Evolutionary conservation across 2,329 filamentous ascomycete species (phyloP).

Genomic region (Calonectria fujianensis): DNA sequence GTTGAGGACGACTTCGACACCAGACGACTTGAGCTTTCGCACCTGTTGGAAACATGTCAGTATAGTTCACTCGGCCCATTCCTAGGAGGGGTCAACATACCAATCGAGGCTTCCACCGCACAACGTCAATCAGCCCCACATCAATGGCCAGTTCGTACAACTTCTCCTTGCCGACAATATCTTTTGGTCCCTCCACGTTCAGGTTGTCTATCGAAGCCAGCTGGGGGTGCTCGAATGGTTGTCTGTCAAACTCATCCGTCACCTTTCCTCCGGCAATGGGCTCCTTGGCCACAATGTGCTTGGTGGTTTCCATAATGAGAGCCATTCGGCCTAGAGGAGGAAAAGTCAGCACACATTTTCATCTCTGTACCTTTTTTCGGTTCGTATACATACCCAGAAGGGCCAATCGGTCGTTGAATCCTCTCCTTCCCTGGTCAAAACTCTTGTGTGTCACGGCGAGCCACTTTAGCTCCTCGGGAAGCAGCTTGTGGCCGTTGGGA

Average conservation of each 20-base stretch:
- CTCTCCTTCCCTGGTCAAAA: constrained; percentile 94
- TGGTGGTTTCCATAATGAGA: constrained; percentile 63
- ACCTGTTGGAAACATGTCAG: constrained; percentile 63
- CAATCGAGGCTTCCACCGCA: constrained; percentile 92
- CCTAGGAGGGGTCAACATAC: constrained; percentile 68
- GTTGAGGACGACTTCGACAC: constrained; percentile 83
- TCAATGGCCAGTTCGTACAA: constrained; percentile 80
- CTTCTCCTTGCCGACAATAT: constrained; percentile 78
- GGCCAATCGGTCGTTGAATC: constrained; percentile 95
- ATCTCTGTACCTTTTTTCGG: neutral
- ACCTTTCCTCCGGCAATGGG: constrained; percentile 52
- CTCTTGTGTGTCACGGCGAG: constrained; percentile 98
- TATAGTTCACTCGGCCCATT: neutral
- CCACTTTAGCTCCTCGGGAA: constrained; percentile 97
- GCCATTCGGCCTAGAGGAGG: constrained; percentile 58
- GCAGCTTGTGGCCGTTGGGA: constrained; percentile 79
- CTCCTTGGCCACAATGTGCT: constrained; percentile 60
- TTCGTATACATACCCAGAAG: constrained; percentile 80
- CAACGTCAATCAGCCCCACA: constrained; percentile 82
- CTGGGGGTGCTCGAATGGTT: constrained; percentile 81
- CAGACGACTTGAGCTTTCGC: constrained; percentile 82
- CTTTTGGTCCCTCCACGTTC: constrained; percentile 73
- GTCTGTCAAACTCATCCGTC: constrained; percentile 73
- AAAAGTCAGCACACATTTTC: constrained; percentile 38
- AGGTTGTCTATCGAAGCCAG: constrained; percentile 86